Evolutionary conservation across 1,139 yeast genomes (phyloP).

Genomic region (Yamadazyma diospyri): DNA sequence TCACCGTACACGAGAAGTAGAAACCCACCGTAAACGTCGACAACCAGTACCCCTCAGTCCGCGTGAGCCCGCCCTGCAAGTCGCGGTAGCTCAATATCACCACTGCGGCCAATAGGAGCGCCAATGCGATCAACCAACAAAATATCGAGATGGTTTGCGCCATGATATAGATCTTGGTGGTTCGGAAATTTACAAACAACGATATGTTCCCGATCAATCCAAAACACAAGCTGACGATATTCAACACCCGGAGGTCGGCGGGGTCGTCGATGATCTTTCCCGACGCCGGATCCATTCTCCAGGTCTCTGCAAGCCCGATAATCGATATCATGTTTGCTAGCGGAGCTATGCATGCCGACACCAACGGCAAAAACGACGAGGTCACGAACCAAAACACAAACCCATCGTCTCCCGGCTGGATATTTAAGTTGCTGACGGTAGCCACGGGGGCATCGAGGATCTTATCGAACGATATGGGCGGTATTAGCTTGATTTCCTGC

Average conservation of each 20-base stretch:
- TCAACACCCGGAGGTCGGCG: slow-evolving; percentile 45
- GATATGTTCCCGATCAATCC: slow-evolving; percentile 68
- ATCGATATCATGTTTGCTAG: slow-evolving; percentile 69
- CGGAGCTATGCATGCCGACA: slow-evolving; percentile 78
- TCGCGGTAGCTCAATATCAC: slow-evolving; percentile 26
- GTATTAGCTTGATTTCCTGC: slow-evolving; percentile 17
- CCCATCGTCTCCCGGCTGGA: slow-evolving; percentile 45
- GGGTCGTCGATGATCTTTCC: slow-evolving; percentile 32
- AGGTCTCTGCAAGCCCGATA: slow-evolving; percentile 66
- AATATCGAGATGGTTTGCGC: slow-evolving; percentile 60
- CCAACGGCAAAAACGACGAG: slow-evolving; percentile 65
- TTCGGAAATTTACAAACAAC: slow-evolving; percentile 63
- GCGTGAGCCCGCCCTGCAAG: slow-evolving; percentile 15
- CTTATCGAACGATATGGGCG: slow-evolving; percentile 23
- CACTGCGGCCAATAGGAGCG: slow-evolving; percentile 48
- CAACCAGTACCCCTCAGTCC: slow-evolving; percentile 74
- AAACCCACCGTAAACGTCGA: slow-evolving; percentile 62
- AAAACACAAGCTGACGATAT: slow-evolving; percentile 55
- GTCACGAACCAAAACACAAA: slow-evolving; percentile 59
- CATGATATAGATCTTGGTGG: slow-evolving; percentile 49
- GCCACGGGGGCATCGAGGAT: slow-evolving; percentile 32
- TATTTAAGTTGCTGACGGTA: slow-evolving; percentile 26
- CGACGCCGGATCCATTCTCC: slow-evolving; percentile 44
- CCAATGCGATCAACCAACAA: slow-evolving; percentile 61
- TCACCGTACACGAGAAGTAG: slow-evolving; percentile 53